Evolutionary conservation across 495 filamentous ascomycete genomes (phyloP).

Genomic region (Podospora comata): DNA sequence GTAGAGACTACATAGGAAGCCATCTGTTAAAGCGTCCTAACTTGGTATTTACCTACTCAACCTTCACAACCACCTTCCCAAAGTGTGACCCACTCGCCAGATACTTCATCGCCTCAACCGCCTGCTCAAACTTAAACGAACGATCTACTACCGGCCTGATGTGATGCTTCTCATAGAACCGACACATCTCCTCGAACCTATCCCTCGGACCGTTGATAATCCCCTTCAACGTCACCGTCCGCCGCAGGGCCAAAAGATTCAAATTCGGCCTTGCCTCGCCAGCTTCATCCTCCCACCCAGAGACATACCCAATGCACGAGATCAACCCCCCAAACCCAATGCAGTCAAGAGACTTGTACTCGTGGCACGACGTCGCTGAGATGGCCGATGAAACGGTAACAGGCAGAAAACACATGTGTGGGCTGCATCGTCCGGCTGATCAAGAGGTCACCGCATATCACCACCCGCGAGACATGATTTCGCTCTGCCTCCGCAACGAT

Average conservation of each 20-base stretch:
- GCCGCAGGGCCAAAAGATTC: too few relatives aligned
- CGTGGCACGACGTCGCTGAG: constrained; percentile 31
- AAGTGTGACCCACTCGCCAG: constrained; percentile 42
- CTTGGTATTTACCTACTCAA: constrained; percentile 16
- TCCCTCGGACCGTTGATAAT: constrained; percentile 36
- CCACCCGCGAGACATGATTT: constrained; percentile 27
- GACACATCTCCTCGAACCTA: constrained; percentile 36
- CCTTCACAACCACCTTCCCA: constrained; percentile 47
- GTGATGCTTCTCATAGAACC: constrained; percentile 33
- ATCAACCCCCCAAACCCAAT: too few relatives aligned
- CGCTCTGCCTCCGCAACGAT: constrained; percentile 26
- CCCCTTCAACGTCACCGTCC: constrained; percentile 16
- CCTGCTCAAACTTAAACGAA: constrained; percentile 37
- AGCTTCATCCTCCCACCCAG: too few relatives aligned
- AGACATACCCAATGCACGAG: too few relatives aligned
- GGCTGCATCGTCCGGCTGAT: constrained; percentile 33
- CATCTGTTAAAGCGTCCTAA: too few relatives aligned
- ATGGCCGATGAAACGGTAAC: constrained; percentile 31
- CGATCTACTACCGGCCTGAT: constrained; percentile 35
- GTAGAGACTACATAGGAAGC: too few relatives aligned
- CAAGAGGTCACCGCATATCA: constrained; percentile 36
- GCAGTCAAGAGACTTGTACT: background rate
- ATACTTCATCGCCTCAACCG: constrained; percentile 45
- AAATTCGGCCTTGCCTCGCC: too few relatives aligned
- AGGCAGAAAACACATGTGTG: constrained; percentile 33